Percentiles rank a stretch among this genome's conserved stretches.
Conservation (phyloP, 164 flowering plant genomes). For the Magnolia sinica region DNA sequence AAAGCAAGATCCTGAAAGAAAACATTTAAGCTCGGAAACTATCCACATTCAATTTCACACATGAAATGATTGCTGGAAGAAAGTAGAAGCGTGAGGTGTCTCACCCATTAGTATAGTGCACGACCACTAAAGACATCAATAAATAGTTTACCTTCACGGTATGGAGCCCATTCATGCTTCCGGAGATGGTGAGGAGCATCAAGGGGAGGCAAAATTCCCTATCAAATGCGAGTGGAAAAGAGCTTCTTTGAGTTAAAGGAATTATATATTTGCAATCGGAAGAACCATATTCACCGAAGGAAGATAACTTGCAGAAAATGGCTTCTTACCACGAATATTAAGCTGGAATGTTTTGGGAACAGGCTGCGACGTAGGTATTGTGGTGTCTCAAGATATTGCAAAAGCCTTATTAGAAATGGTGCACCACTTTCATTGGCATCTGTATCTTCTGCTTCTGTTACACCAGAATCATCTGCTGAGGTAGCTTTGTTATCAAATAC, state of each 20-base stretch:
- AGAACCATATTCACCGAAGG: neutral
- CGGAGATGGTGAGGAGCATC: slow-evolving; percentile 99
- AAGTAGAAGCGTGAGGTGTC: neutral
- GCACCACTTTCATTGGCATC: slow-evolving; percentile 70
- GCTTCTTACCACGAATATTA: slow-evolving; percentile 73
- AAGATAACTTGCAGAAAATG: neutral
- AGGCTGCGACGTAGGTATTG: slow-evolving; percentile 82
- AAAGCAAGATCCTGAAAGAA: neutral
- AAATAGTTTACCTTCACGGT: slow-evolving; percentile 69
- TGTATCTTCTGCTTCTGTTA: slow-evolving; percentile 20
- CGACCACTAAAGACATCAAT: neutral
- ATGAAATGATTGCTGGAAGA: neutral
- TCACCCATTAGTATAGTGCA: neutral
- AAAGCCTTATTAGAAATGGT: slow-evolving; percentile 67
- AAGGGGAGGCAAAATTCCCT: slow-evolving; percentile 97
- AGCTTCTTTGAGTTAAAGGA: neutral
- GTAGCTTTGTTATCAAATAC: slow-evolving; percentile 65
- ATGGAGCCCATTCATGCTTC: slow-evolving; percentile 94
- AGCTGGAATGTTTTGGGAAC: slow-evolving; percentile 70
- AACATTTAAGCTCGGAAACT: neutral
- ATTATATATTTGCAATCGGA: neutral
- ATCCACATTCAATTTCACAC: neutral
- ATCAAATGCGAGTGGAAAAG: slow-evolving; percentile 15
- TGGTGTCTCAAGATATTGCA: slow-evolving; percentile 94
- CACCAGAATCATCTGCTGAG: slow-evolving; percentile 31